A percentile compares a stretch with the other conserved stretches of the same genome.
Evolutionary conservation across 371 early-diverging fungal genomes (phyloP).

Genomic region (Mortierella sp.): DNA sequence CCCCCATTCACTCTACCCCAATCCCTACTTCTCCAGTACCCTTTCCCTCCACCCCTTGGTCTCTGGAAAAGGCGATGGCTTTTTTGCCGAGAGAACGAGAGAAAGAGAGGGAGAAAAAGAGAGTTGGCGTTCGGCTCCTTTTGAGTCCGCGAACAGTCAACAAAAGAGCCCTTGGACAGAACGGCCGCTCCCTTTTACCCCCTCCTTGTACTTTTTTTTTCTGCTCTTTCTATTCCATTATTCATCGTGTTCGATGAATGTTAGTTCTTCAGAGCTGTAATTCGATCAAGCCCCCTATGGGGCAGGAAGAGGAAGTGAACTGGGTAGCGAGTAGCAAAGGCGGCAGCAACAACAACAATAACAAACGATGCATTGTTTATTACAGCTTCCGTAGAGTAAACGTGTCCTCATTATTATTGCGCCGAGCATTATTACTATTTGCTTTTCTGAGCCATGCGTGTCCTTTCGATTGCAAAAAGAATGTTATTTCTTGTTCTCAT

Average conservation of each 20-base stretch:
- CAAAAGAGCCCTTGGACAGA: neutral
- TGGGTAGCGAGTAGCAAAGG: neutral
- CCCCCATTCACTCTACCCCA: neutral
- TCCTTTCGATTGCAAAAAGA: neutral
- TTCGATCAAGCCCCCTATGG: constrained; percentile 5
- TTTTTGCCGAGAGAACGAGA: neutral
- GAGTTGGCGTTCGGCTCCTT: constrained; percentile 5
- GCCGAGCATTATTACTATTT: neutral
- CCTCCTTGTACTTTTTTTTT: neutral
- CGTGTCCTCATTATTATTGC: neutral
- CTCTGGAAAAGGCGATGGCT: neutral
- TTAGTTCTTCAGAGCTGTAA: constrained; percentile 2
- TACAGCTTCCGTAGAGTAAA: neutral
- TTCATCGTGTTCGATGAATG: neutral
- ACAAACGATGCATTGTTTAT: neutral
- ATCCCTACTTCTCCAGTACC: neutral
- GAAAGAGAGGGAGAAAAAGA: no score
- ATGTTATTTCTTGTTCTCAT: neutral
- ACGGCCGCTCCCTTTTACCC: neutral
- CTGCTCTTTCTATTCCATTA: neutral
- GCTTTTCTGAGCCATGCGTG: neutral
- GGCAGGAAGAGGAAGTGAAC: neutral
- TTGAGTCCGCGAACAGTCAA: neutral
- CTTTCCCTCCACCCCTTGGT: neutral
- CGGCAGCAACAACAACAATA: neutral